A percentile compares a stretch with the other conserved stretches of the same genome.
These are phyloP conservation scores for Eragrostis curvula DNA, from an alignment of 176 grass and related monocot genomes.

Conservation along the genomic window DNA sequence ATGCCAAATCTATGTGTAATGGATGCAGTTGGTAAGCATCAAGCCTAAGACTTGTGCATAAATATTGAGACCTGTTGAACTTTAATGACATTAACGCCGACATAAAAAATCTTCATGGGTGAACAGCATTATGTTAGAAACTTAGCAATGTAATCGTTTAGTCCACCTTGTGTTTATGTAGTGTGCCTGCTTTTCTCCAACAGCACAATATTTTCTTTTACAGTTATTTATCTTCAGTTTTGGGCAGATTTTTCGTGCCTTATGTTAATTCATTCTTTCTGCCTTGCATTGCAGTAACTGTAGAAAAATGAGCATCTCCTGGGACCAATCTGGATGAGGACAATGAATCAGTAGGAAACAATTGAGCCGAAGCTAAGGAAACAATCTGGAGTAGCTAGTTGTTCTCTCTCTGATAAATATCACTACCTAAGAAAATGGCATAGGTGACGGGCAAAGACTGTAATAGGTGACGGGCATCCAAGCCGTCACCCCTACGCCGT, in stretches of 20 bases:
- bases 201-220: not conserved
- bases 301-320: constrained; percentile 75
- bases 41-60: not conserved
- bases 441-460: no score
- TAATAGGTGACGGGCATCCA: no score
- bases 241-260: not conserved
- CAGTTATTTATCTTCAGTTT: not conserved
- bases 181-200: not conserved
- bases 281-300: constrained; percentile 68
- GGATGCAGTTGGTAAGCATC: constrained; percentile 86
- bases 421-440: no score
- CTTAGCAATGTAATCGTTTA: not conserved
- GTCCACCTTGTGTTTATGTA: not conserved
- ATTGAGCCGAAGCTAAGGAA: constrained; percentile 27
- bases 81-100: not conserved
- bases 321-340: constrained; percentile 64
- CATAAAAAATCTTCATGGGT: not conserved
- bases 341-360: constrained; percentile 51
- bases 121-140: not conserved
- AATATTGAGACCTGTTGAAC: not conserved
- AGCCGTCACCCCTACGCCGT: no score
- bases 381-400: not conserved
- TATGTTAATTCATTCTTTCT: constrained; percentile 5
- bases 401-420: not conserved
- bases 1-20: constrained; percentile 81